Evolutionary conservation across 257 asterid genomes (phyloP).

Genomic region (Thymus quinquecostatus): DNA sequence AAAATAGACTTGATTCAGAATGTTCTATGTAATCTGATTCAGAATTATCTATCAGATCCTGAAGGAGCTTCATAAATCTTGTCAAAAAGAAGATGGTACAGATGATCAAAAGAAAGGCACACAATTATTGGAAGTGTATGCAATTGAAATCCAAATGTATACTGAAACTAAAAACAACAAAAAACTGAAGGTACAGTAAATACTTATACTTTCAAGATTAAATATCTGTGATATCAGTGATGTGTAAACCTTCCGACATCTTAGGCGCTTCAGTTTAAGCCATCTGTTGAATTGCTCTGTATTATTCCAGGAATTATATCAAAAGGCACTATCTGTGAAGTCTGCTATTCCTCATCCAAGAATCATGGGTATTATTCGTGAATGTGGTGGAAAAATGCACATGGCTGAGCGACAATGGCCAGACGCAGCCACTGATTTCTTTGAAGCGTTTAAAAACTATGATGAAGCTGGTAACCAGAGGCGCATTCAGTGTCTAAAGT

Average conservation of each 20-base stretch:
- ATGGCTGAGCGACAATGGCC: constrained; percentile 99
- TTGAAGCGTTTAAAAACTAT: constrained; percentile 96
- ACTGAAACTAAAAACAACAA: constrained; percentile 97
- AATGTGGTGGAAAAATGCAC: constrained; percentile 99
- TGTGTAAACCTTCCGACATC: not conserved
- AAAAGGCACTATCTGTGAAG: constrained; percentile 84
- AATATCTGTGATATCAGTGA: not conserved
- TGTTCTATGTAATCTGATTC: constrained; percentile 27
- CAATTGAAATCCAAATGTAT: constrained; percentile 98
- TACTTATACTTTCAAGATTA: constrained; percentile 16
- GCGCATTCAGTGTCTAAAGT: constrained; percentile 97
- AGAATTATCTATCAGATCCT: constrained; percentile 58
- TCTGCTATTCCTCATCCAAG: constrained; percentile 99
- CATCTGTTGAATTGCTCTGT: constrained; percentile 25
- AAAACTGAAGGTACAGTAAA: constrained; percentile 77
- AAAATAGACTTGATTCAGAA: constrained; percentile 15
- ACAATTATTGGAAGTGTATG: constrained; percentile 93
- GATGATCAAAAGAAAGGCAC: constrained; percentile 99
- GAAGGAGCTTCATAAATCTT: constrained; percentile 97
- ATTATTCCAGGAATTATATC: constrained; percentile 78
- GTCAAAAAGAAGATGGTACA: constrained; percentile 95
- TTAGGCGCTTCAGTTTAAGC: constrained; percentile 11
- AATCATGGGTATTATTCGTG: constrained; percentile 98
- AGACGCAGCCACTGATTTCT: constrained; percentile 96
- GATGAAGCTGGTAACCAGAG: constrained; percentile 99